Base-by-base conservation (phyloP, 495 filamentous ascomycete species). In the Apodospora peruviana region DNA sequence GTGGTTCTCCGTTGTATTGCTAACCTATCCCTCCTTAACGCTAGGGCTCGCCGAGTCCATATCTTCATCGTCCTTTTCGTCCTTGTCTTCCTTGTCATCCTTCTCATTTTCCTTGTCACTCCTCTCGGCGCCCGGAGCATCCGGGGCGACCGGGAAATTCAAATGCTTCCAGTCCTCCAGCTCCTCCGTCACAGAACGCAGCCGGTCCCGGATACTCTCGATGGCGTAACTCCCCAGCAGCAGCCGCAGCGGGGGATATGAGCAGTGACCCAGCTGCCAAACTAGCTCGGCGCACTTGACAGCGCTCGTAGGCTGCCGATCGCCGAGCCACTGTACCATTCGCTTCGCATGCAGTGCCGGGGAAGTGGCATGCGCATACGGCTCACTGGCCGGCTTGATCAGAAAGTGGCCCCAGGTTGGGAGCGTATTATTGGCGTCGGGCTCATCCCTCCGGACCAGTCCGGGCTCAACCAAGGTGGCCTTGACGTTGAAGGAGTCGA, bases 261-360 rank as follows among this genome's bases (percentile, higher is more conserved):
- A 81, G 67, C 93, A 97, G 69, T 97, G 93, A 0, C 84, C 93
- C 34, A 97, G 71, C 74, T 97, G 89, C 93, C 93, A 97, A 7
- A 96, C 85, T 51, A 96, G 71, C 74, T 96, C 88, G n/a, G 91
- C 91, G 48, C 89, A 89, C 67, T 93, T 93, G 41, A 95, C 85
- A 9, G 89, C 90, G 56, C 87, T 94, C 8, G 88, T 91, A 3
- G 91, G 93, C 67, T 96, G 90, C 48, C 86, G 81, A 48, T 96
- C 88, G 17, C 86, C 86, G 2, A 97, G 71, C 93, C 93, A 97
- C 67, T 93, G 87, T n/a, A 96, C 78, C 82, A 97, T 91, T 16
- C 93, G 76, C 56, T 87, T 86, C 10, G 91, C 90, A 68, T 98
- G 93, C 20, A 89, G 77, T 5, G 93, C 87, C 1, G 93, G 93